Evolutionary conservation across 345 rosid species (phyloP).

Genomic region (Heritiera fomes): DNA sequence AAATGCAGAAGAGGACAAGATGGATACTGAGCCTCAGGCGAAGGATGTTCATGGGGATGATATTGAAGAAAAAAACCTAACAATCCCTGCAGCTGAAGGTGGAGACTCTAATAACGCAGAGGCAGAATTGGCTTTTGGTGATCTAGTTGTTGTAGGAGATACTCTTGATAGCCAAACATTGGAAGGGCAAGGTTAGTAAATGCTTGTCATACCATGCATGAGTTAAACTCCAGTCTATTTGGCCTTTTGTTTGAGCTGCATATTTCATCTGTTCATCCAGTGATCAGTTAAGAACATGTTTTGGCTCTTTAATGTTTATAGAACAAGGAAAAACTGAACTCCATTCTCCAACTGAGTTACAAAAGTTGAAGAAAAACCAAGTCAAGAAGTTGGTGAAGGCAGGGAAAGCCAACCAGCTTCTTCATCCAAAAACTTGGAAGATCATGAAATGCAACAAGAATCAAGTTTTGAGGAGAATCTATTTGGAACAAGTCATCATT

Average conservation of each 20-base stretch:
- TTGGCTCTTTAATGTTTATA: constrained; percentile 12
- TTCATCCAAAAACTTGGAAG: constrained; percentile 11
- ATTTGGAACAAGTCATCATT: constrained; percentile 14
- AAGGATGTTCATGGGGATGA: not conserved
- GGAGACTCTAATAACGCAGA: too few species aligned
- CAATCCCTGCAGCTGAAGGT: too few species aligned
- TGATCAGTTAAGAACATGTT: not conserved
- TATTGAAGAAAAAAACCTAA: too few species aligned
- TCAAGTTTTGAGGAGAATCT: constrained; percentile 15
- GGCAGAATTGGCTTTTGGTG: too few species aligned
- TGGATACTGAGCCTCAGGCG: not conserved
- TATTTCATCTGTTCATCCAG: not conserved
- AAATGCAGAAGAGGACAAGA: constrained; percentile 32
- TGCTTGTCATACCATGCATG: not conserved
- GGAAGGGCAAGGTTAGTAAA: constrained; percentile 19
- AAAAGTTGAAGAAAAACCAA: constrained; percentile 14
- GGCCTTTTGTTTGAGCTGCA: not conserved
- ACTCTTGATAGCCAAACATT: too few species aligned
- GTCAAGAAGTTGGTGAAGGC: constrained; percentile 15
- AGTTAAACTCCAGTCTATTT: not conserved
- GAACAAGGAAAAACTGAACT: constrained; percentile 28
- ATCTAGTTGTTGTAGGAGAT: too few species aligned
- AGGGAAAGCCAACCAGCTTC: constrained; percentile 18
- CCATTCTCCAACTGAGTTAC: constrained; percentile 24
- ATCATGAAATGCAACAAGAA: constrained; percentile 8